Conservation (phyloP, 495 filamentous ascomycete species). For the Durotheca rogersii region DNA sequence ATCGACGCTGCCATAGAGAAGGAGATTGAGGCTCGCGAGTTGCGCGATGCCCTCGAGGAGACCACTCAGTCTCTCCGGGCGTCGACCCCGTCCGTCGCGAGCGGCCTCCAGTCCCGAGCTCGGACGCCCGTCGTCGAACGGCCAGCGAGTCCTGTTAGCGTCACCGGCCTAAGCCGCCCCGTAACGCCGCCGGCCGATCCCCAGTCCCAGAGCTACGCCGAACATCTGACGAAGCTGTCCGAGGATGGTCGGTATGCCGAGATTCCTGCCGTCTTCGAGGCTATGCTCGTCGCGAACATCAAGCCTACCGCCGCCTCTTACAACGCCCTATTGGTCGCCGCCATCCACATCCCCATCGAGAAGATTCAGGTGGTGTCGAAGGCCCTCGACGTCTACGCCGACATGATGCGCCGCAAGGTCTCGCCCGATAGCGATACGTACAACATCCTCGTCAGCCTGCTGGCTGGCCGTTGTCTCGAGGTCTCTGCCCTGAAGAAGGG, state of each 20-base stretch:
- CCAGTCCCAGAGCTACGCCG: conserved; percentile 68
- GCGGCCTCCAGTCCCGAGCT: conserved; percentile 42
- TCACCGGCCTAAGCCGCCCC: conserved; percentile 43
- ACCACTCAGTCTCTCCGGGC: conserved; percentile 38
- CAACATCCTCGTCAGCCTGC: conserved; percentile 75
- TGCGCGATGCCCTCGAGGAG: conserved; percentile 49
- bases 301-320: conserved; percentile 81
- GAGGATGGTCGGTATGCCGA: conserved; percentile 70
- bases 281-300: conserved; percentile 74
- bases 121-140: conserved; percentile 40
- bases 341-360: conserved; percentile 69
- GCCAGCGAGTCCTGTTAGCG: conserved; percentile 42
- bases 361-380: conserved; percentile 81
- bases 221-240: conserved; percentile 71
- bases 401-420: conserved; percentile 88
- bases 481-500: conserved; percentile 64
- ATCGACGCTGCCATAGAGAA: conserved; percentile 52
- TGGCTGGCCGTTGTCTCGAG: conserved; percentile 76
- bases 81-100: conserved; percentile 40
- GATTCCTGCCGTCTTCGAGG: conserved; percentile 85
- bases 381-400: conserved; percentile 89
- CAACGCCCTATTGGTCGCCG: conserved; percentile 83
- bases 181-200: conserved; percentile 51
- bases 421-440: conserved; percentile 81
- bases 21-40: conserved; percentile 48